phyloP scores from a whole-genome alignment of 768 basidiomycete genomes.

The Boletus coccyginus region DNA sequence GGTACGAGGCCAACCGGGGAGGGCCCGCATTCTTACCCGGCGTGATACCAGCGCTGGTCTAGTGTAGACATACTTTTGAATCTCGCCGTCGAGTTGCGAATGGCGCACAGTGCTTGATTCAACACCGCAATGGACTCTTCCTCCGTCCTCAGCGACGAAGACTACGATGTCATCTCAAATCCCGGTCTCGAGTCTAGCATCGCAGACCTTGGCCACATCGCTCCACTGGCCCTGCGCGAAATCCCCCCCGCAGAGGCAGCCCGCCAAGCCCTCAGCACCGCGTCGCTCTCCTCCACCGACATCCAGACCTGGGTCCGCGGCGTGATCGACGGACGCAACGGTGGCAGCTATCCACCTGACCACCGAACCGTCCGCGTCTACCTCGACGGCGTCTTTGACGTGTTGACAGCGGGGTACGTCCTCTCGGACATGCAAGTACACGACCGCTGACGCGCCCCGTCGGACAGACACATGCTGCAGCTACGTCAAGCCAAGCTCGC shows the following conservation, averaged over 20 bases:
- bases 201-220: constrained; percentile 43
- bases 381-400: constrained; percentile 76
- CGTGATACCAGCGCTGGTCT: constrained; percentile 11
- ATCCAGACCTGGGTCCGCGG: constrained; percentile 66
- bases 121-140: constrained; percentile 27
- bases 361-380: constrained; percentile 69
- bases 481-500: constrained; percentile 89
- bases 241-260: constrained; percentile 53
- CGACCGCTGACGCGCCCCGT: background rate
- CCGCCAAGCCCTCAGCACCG: constrained; percentile 49
- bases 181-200: constrained; percentile 61
- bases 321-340: constrained; percentile 40
- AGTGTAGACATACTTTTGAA: background rate
- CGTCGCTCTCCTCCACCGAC: constrained; percentile 54
- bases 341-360: constrained; percentile 23
- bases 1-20: constrained; percentile 48
- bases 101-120: background rate
- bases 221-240: constrained; percentile 36
- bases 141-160: constrained; percentile 63
- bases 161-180: constrained; percentile 76
- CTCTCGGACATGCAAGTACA: background rate
- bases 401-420: constrained; percentile 49
- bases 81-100: background rate
- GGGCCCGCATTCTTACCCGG: constrained; percentile 36
- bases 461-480: constrained; percentile 63